Conservation (phyloP, 139 green algal genomes). For the Micromonas pusilla region DNA sequence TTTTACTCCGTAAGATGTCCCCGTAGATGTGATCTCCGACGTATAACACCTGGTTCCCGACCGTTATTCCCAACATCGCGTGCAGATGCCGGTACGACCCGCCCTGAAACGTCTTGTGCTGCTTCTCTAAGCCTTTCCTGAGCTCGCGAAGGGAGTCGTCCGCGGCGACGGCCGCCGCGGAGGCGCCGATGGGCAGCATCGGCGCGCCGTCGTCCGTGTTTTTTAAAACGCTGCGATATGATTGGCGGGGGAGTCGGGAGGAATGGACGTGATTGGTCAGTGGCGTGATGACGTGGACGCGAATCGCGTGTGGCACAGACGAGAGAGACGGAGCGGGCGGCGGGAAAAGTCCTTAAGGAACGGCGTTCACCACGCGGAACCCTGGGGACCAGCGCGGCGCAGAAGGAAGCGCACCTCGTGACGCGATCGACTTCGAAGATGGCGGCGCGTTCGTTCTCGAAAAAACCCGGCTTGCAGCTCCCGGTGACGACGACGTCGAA, state of each 20-base stretch:
- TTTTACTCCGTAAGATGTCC: constrained; percentile 48
- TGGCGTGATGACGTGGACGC: no score
- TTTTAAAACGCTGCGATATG: no score
- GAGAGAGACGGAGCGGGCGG: no score
- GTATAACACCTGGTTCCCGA: constrained; percentile 58
- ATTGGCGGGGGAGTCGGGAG: no score
- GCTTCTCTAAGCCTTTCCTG: background rate
- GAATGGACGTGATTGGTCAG: no score
- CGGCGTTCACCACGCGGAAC: no score
- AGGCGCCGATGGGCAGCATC: constrained; percentile 30
- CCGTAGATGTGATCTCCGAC: constrained; percentile 57
- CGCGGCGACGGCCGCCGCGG: background rate
- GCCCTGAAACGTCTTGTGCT: constrained; percentile 45
- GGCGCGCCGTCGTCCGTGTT: constrained; percentile 45
- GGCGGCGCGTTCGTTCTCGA: constrained; percentile 46
- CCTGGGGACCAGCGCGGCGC: background rate
- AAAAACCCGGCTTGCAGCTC: constrained; percentile 68
- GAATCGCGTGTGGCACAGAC: no score
- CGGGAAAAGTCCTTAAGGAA: no score
- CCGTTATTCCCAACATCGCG: constrained; percentile 69
- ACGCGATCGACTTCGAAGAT: constrained; percentile 69
- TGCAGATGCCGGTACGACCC: constrained; percentile 78
- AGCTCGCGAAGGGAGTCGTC: background rate
- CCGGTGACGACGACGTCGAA: constrained; percentile 82
- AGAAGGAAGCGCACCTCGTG: constrained; percentile 22